Conservation (phyloP, 495 filamentous ascomycete genomes). For the Penicillium cinerascens region DNA sequence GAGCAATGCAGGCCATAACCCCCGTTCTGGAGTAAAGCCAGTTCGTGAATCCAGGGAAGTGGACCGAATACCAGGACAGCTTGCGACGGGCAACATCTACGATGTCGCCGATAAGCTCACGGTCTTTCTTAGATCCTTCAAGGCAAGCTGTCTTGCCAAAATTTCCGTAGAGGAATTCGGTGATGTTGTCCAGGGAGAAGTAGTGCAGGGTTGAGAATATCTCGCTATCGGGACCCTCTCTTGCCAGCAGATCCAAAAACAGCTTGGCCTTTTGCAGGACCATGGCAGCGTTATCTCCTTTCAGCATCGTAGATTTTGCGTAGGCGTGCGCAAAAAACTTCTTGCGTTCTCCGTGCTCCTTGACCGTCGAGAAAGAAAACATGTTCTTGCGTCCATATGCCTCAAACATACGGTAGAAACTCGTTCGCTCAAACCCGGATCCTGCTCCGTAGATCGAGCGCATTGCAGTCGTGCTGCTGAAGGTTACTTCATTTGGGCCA, state of each 20-base stretch:
- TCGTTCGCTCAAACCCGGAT: conserved; percentile 32
- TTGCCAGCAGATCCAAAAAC: conserved; percentile 26
- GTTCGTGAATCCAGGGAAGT: conserved; percentile 29
- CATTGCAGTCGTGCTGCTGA: conserved; percentile 25
- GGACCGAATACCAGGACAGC: conserved; percentile 33
- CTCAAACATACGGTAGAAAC: conserved; percentile 44
- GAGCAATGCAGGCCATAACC: conserved; percentile 16
- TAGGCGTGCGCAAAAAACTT: conserved; percentile 39
- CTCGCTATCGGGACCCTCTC: conserved; percentile 20
- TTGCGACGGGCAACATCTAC: conserved; percentile 26
- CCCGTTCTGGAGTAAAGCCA: conserved; percentile 33
- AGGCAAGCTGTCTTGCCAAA: conserved; percentile 23
- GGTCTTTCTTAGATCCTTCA: conserved; percentile 14
- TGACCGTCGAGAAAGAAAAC: conserved; percentile 29
- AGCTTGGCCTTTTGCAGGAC: conserved; percentile 28
- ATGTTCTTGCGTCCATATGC: conserved; percentile 34
- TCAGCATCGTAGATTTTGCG: conserved; percentile 29
- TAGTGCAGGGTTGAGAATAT: conserved; percentile 38
- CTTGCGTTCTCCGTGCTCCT: conserved; percentile 35
- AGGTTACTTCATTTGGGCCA: conserved; percentile 40
- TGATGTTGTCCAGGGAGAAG: conserved; percentile 41
- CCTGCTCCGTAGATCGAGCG: conserved; percentile 41
- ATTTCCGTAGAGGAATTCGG: conserved; percentile 22
- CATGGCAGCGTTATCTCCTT: conserved; percentile 5
- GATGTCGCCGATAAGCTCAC: conserved; percentile 31